Evolutionary conservation across 106 monocot species (phyloP).

Genomic region (Dendrobium chrysotoxum): DNA sequence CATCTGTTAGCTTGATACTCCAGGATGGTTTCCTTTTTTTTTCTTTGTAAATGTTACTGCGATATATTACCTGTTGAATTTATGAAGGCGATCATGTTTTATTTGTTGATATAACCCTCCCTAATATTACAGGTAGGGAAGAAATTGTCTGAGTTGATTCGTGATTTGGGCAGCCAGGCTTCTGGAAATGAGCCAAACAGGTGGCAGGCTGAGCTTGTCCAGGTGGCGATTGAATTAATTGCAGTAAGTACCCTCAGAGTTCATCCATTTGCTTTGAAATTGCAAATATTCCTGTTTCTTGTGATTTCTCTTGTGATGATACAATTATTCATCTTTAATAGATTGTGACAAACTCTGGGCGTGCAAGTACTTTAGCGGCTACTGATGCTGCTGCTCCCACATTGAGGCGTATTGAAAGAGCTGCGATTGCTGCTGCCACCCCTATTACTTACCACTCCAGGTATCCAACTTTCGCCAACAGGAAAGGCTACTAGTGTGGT

Average conservation of each 20-base stretch:
- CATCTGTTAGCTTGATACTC: not conserved
- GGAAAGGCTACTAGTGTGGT: not conserved
- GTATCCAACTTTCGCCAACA: conserved; percentile 20
- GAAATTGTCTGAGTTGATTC: conserved; percentile 91
- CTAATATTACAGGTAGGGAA: conserved; percentile 69
- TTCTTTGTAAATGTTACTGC: not conserved
- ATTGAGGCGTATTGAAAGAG: conserved; percentile 92
- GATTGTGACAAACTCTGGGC: conserved; percentile 94
- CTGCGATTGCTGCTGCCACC: conserved; percentile 96
- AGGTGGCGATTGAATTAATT: conserved; percentile 95
- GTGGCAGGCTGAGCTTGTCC: conserved; percentile 86
- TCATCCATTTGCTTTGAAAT: not conserved
- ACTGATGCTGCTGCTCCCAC: conserved; percentile 99
- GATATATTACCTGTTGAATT: not conserved
- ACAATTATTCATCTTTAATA: conserved; percentile 7
- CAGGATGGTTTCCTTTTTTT: not conserved
- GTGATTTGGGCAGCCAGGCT: conserved; percentile 72
- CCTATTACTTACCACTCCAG: conserved; percentile 91
- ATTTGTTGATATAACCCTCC: not conserved
- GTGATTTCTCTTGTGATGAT: not conserved
- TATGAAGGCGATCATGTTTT: not conserved
- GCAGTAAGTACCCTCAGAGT: conserved; percentile 40
- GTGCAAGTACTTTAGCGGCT: conserved; percentile 88
- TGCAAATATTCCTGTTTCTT: not conserved
- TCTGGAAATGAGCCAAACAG: conserved; percentile 69